Evolutionary conservation across 345 rosid species (phyloP).

Genomic region (Draba incana): DNA sequence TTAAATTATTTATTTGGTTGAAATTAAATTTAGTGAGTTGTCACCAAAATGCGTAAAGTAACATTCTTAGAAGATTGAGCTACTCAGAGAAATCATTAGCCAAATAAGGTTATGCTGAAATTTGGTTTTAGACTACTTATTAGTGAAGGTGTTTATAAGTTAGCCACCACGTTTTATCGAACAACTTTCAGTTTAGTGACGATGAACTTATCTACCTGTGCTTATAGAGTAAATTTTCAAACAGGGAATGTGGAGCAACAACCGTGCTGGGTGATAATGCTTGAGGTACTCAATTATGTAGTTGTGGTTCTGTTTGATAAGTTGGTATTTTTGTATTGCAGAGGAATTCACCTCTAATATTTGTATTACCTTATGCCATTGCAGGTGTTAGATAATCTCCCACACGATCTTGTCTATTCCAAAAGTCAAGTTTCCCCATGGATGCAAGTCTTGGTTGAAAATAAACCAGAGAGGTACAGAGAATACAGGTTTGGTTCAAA

Average conservation of each 20-base stretch:
- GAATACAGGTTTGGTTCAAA: conserved; percentile 14
- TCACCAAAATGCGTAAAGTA: not conserved
- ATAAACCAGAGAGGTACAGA: conserved; percentile 63
- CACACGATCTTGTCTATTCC: conserved; percentile 86
- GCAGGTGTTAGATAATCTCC: conserved; percentile 98
- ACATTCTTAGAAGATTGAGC: not conserved
- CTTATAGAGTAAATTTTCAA: conserved; percentile 33
- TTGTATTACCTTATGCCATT: conserved; percentile 32
- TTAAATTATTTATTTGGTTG: conserved; percentile 14
- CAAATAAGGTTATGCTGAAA: conserved; percentile 30
- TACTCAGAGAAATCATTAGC: not conserved
- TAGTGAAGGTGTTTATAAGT: not conserved
- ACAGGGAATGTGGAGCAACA: conserved; percentile 72
- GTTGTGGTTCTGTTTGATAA: conserved; percentile 8
- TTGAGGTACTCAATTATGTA: conserved; percentile 59
- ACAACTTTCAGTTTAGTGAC: not conserved
- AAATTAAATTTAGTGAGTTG: conserved; percentile 11
- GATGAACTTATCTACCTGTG: conserved; percentile 10
- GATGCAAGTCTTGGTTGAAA: conserved; percentile 94
- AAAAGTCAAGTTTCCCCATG: conserved; percentile 83
- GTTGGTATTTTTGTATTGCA: not conserved
- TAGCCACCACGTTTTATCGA: not conserved
- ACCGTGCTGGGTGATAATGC: conserved; percentile 97
- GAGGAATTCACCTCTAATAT: not conserved
- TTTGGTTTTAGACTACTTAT: not conserved